phyloP scores from a whole-genome alignment of 495 filamentous ascomycete genomes.

The Hypoxylon rickii region DNA sequence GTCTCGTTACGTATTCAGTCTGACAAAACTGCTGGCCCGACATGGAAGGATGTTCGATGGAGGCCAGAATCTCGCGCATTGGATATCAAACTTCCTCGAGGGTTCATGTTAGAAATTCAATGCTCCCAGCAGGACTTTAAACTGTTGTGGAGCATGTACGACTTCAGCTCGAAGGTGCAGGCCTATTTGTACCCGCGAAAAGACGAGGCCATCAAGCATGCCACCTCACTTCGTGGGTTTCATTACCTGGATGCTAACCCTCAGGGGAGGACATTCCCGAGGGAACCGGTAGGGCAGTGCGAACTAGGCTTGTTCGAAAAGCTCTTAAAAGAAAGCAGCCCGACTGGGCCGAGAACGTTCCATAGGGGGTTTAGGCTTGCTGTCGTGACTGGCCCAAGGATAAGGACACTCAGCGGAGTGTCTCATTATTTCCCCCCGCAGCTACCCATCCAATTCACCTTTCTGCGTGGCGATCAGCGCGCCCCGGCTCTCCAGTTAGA shows the following conservation, averaged over 20 bases:
- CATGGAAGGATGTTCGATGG: constrained; percentile 83
- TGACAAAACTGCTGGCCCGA: constrained; percentile 67
- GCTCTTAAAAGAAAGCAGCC: constrained; percentile 61
- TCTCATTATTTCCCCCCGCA: constrained; percentile 64
- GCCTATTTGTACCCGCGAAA: constrained; percentile 64
- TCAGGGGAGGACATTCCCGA: constrained; percentile 68
- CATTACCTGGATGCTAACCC: constrained; percentile 74
- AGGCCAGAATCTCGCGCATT: constrained; percentile 63
- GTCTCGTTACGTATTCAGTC: constrained; percentile 75
- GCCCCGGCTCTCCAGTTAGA: constrained; percentile 69
- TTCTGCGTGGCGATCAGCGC: constrained; percentile 68
- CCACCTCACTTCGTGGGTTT: constrained; percentile 67
- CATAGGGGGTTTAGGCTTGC: constrained; percentile 78
- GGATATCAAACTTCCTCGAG: constrained; percentile 67
- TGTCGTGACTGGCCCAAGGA: constrained; percentile 73
- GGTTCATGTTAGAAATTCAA: constrained; percentile 68
- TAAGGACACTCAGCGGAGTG: constrained; percentile 74
- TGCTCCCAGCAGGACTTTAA: constrained; percentile 76
- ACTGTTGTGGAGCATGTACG: constrained; percentile 76
- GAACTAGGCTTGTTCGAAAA: constrained; percentile 74
- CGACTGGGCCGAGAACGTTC: constrained; percentile 66
- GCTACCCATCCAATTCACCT: constrained; percentile 71
- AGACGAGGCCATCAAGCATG: constrained; percentile 69
- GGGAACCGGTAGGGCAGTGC: constrained; percentile 71
- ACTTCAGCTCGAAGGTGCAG: constrained; percentile 76